Percentiles rank a stretch among this genome's conserved stretches.
Evolutionary conservation across 805 yeast genomes (phyloP).

Genomic region (Zygoascus tannicola): DNA sequence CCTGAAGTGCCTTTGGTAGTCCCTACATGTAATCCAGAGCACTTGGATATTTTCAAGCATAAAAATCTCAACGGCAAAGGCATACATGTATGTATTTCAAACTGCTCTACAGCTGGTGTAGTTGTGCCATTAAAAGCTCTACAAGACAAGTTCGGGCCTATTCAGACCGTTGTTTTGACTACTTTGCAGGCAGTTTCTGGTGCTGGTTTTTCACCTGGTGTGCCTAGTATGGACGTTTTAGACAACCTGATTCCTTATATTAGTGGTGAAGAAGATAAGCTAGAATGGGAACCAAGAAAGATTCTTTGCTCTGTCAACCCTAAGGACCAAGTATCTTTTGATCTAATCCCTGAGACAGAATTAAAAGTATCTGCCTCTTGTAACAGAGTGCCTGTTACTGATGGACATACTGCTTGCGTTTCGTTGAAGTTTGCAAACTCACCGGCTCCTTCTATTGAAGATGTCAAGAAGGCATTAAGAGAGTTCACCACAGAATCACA

Average conservation of each 20-base stretch:
- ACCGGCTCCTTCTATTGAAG: conserved; percentile 78
- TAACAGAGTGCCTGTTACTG: conserved; percentile 93
- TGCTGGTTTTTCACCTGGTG: conserved; percentile 97
- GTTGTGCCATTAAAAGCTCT: conserved; percentile 97
- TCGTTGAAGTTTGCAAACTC: conserved; percentile 71
- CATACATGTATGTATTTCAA: conserved; percentile 86
- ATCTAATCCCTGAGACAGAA: conserved; percentile 54
- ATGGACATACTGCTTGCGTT: conserved; percentile 96
- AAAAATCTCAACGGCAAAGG: conserved; percentile 58
- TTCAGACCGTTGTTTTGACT: conserved; percentile 76
- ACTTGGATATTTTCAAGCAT: conserved; percentile 59
- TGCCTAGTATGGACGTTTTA: conserved; percentile 85
- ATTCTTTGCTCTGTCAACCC: conserved; percentile 50
- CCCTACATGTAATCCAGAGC: conserved; percentile 91
- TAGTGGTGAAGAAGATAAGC: conserved; percentile 95
- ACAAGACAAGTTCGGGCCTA: conserved; percentile 82
- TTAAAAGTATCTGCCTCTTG: conserved; percentile 91
- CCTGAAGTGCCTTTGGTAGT: conserved; percentile 85
- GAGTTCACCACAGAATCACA: conserved; percentile 79
- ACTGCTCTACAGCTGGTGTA: conserved; percentile 96
- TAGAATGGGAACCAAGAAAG: conserved; percentile 97
- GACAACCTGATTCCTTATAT: conserved; percentile 94
- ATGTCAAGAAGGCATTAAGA: conserved; percentile 58
- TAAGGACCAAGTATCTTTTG: conserved; percentile 41
- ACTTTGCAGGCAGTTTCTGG: conserved; percentile 97